phyloP scores from a whole-genome alignment of 345 rosid species.

The Microcos paniculata region DNA sequence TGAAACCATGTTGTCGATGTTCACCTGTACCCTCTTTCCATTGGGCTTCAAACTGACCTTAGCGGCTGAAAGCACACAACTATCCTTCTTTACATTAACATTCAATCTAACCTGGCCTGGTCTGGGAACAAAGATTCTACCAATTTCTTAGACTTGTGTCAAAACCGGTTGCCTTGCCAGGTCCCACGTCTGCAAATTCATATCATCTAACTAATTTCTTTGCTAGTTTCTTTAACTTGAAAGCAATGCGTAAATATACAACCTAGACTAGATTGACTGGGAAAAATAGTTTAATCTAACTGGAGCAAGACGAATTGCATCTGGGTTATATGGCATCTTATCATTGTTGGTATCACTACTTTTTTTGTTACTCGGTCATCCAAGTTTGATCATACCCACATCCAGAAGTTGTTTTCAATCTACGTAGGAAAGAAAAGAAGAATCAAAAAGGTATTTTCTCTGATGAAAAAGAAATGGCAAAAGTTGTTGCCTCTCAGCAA shows the following conservation, averaged over 20 bases:
- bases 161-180: neutral
- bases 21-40: neutral
- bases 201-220: neutral
- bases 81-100: neutral
- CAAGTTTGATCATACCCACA: neutral
- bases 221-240: neutral
- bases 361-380: neutral
- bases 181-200: neutral
- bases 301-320: neutral
- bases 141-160: neutral
- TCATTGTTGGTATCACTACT: neutral
- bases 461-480: slow-evolving; percentile 1
- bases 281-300: neutral
- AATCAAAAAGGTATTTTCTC: neutral
- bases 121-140: neutral
- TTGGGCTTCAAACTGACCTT: neutral
- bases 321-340: neutral
- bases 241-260: neutral
- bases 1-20: neutral
- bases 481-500: slow-evolving; percentile 13
- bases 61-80: neutral
- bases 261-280: no score
- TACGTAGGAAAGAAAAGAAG: neutral
- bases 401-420: neutral
- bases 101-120: neutral